Base-by-base conservation (phyloP, 495 filamentous ascomycete species). In the Penicillium atrosanguineum region DNA sequence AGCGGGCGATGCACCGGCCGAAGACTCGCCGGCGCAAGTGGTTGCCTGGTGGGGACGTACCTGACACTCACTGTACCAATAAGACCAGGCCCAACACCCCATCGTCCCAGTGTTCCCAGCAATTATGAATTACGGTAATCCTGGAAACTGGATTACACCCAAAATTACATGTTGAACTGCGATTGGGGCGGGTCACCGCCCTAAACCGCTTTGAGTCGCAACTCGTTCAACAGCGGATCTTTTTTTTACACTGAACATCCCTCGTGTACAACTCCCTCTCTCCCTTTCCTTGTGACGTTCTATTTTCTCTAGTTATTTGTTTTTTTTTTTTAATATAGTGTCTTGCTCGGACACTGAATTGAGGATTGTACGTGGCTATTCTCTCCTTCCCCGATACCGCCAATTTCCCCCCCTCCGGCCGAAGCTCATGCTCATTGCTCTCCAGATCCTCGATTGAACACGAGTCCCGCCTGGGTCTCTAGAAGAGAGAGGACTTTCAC, bases 211-310 rank as follows among this genome's bases (percentile, higher is more conserved):
- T 65, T 56, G 29, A 48, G 62, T 19, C 43, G 38, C 5, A 16
- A 57, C 45, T 51, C 50, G 57, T 64, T 64, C 64, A 65, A 65
- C 66, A 65, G 57, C 59, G 54, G 46, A 59, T 58, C 53, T 59
- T 67, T 56, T 57, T 69, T 60, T 60, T 59, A 40, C 48, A 21
- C 46, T 55, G 23, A n/a, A 18, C 44, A 45, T 40, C 52, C 21
- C 37, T 16, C 48, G 25, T 52, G 43, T 31, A 56, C 36, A 46
- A 49, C 40, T 51, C 43, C 50, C 57, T 61, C 62, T 47, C 39
- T 42, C 57, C 48, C 47, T 49, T 47, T 53, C 53, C 50, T 55
- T 61, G 50, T 50, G 40, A 38, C 34, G 25, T 50, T 43, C 34
- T 50, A 25, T n/a, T 29, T 50, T 44, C 25, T 14, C 7, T 21